Evolutionary conservation across 2,329 filamentous ascomycete genomes (phyloP).

Genomic region (Fusarium anguioides): DNA sequence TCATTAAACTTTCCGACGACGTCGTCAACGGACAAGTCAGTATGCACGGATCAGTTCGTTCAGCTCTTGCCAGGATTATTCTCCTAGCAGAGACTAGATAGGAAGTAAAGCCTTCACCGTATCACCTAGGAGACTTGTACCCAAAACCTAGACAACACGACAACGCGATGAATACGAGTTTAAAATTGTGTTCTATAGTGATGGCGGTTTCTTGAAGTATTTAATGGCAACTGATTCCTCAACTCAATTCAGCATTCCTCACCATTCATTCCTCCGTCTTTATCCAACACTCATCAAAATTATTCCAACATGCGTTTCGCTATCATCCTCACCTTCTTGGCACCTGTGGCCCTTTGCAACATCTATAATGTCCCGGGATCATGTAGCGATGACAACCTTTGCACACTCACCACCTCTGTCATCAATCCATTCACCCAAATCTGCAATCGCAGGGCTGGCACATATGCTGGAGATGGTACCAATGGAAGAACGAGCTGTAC

Average conservation of each 20-base stretch:
- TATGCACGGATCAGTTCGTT: too few species aligned
- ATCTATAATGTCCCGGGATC: background rate
- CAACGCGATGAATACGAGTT: background rate
- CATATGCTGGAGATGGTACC: background rate
- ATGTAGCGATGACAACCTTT: background rate
- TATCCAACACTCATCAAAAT: background rate
- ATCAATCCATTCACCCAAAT: background rate
- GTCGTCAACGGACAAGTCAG: too few species aligned
- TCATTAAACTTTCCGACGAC: too few species aligned
- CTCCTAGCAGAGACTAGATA: too few species aligned
- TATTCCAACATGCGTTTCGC: background rate
- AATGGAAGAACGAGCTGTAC: background rate
- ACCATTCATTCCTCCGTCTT: fast-evolving
- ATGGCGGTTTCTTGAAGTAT: fast-evolving
- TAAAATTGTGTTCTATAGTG: background rate
- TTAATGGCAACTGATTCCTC: fast-evolving
- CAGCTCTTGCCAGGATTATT: too few species aligned
- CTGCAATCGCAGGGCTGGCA: background rate
- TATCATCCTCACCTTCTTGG: background rate
- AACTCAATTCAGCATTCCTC: background rate
- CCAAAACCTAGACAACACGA: background rate
- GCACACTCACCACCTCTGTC: background rate
- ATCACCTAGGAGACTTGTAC: too few species aligned
- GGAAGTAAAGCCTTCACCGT: too few species aligned
- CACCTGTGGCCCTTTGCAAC: background rate